Evolutionary conservation across 768 basidiomycete species (phyloP).

Genomic region (Terana coerulea): DNA sequence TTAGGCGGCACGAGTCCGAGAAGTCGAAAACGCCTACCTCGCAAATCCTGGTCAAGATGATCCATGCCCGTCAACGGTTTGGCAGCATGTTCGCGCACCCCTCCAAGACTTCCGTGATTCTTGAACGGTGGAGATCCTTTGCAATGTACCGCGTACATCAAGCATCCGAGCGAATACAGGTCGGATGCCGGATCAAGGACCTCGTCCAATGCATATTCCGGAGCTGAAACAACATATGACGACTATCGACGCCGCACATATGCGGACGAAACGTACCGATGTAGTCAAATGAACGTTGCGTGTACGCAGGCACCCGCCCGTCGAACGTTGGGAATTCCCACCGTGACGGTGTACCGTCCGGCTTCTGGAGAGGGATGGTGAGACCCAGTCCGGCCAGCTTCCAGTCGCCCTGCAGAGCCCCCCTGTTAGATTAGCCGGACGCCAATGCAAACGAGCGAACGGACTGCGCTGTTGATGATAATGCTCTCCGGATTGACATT

Average conservation of each 20-base stretch:
- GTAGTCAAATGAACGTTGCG: conserved; percentile 93
- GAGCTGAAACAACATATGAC: conserved; percentile 47
- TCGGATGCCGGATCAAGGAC: conserved; percentile 83
- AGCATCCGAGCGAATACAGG: conserved; percentile 88
- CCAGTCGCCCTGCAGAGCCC: conserved; percentile 81
- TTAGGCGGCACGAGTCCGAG: neutral
- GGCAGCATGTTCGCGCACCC: conserved; percentile 66
- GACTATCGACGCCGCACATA: neutral
- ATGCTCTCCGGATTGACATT: conserved; percentile 87
- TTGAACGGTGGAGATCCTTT: conserved; percentile 85
- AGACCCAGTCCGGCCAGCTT: conserved; percentile 90
- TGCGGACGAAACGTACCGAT: conserved; percentile 57
- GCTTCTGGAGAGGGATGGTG: conserved; percentile 68
- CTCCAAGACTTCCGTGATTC: conserved; percentile 72
- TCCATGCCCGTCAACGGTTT: conserved; percentile 60
- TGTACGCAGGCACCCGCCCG: conserved; percentile 68
- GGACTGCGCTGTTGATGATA: conserved; percentile 83
- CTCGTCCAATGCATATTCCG: conserved; percentile 93
- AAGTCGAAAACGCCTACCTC: conserved; percentile 46
- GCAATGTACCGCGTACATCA: conserved; percentile 89
- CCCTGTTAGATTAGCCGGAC: neutral
- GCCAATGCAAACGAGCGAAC: conserved; percentile 19
- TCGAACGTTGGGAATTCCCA: conserved; percentile 95
- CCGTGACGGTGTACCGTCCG: conserved; percentile 68
- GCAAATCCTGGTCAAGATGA: conserved; percentile 65